Evolutionary conservation across 176 grass and related monocot genomes (phyloP), one percentile per base, ranked within the genome.

Genomic region (Phragmites australis): DNA sequence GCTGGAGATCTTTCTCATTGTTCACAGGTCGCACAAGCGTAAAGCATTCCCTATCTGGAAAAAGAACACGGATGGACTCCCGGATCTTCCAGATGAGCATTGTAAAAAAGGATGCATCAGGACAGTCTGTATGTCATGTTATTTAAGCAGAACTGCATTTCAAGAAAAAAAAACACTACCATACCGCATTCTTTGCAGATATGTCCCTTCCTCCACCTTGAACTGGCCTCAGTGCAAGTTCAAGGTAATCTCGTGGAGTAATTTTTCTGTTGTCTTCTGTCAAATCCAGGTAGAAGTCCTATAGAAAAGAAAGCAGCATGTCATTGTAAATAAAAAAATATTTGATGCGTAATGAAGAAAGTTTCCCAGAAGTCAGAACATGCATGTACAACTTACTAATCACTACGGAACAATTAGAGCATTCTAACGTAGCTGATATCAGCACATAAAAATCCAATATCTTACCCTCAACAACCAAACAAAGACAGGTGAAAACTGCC

Each of bases 231-330:
- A 99, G 61, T 50, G 90, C 92, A 66, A 99, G 76, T 78, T 99
- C 92, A 2, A 99, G 88, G 70, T 99, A 99, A 70, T 99, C 96
- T 15, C 90, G 88, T 42, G 92, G 96, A 51, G 96, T 99, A 67
- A 99, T 99, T 88, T 95, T 95, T 74, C 88, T 77, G 76, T 93
- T 90, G 56, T 99, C 96, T 84, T 99, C 96, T 65, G 90, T 32
- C 72, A 99, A 86, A 75, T 99, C 96, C 76, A 99, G 80, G 82
- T 95, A 99, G 68, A 99, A 99, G 72, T 99, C 96, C 93, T 97
- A 59, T 57, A 77, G 53, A 9, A 79, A 44, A 83, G 8, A 21
- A 74, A 88, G 11, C 72, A 45, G 26, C 25, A 21, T 39, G 44
- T 59, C 17, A 75, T 32, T 42, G 21, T 51, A 39, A 29, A 69